Conservation (phyloP, 352 stramenopile genomes). For the Phytophthora tentaculata region DNA sequence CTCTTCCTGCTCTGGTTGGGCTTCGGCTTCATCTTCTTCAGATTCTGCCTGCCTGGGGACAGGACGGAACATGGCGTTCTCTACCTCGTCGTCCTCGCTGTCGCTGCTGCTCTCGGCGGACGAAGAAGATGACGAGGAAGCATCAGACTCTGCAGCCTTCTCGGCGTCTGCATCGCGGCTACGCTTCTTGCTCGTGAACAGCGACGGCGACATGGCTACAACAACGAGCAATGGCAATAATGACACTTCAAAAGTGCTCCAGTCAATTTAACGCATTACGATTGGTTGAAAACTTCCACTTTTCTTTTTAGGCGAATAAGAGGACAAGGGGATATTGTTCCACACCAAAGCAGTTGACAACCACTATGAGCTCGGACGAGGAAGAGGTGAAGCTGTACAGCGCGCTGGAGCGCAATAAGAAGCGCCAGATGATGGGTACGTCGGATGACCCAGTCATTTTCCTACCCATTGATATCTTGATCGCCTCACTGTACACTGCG, state of each 20-base stretch:
- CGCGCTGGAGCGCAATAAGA: slow-evolving; percentile 68
- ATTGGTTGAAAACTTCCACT: slow-evolving; percentile 30
- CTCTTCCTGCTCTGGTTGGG: slow-evolving; percentile 27
- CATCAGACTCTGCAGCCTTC: not conserved
- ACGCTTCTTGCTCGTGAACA: slow-evolving; percentile 42
- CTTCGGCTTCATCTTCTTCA: slow-evolving; percentile 22
- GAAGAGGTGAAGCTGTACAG: slow-evolving; percentile 77
- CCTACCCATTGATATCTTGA: not conserved
- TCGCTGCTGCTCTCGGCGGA: slow-evolving; percentile 29
- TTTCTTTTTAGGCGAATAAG: slow-evolving; percentile 20
- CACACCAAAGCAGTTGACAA: slow-evolving; percentile 8
- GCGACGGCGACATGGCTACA: slow-evolving; percentile 21
- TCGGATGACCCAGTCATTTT: slow-evolving; percentile 3
- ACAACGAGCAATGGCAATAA: slow-evolving; percentile 8
- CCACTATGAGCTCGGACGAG: slow-evolving; percentile 52
- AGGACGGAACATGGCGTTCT: slow-evolving; percentile 80
- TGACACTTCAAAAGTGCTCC: slow-evolving; percentile 28
- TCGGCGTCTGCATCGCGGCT: slow-evolving; percentile 15
- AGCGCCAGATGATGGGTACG: slow-evolving; percentile 68
- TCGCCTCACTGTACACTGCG: not conserved
- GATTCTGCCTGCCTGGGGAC: slow-evolving; percentile 27
- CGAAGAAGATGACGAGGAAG: slow-evolving; percentile 11
- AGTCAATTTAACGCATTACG: slow-evolving; percentile 24
- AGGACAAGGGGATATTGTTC: slow-evolving; percentile 3
- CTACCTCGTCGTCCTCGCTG: slow-evolving; percentile 68